Evolutionary conservation across 176 grass and related monocot species (phyloP).

Genomic region (maize (Zea mays)): Zm-B73-REFERENCE-NAM-5.0 NC_050096.1:299160001-299160500

Average conservation of each 20-base stretch:
- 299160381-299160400: constrained; percentile 17
- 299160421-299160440: constrained; percentile 41
- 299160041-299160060: constrained; percentile 24
- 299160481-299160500: constrained; percentile 38
- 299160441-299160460: constrained; percentile 46
- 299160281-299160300: neutral
- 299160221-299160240: neutral
- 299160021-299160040: constrained; percentile 36
- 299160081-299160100: constrained; percentile 13
- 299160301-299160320: constrained; percentile 9
- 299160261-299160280: neutral
- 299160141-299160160: neutral
- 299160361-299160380: neutral
- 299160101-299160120: constrained; percentile 16
- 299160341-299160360: constrained; percentile 35
- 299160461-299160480: constrained; percentile 26
- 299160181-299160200: neutral
- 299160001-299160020: neutral
- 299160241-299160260: neutral
- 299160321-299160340: constrained; percentile 39
- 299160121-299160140: constrained; percentile 30
- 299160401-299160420: constrained; percentile 22
- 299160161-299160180: neutral
- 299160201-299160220: neutral
- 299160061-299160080: constrained; percentile 29